A percentile compares a stretch with the other conserved stretches of the same genome.
Evolutionary conservation across 352 stramenopile species (phyloP).

Genomic region (Globisporangium sylvaticum): DNA sequence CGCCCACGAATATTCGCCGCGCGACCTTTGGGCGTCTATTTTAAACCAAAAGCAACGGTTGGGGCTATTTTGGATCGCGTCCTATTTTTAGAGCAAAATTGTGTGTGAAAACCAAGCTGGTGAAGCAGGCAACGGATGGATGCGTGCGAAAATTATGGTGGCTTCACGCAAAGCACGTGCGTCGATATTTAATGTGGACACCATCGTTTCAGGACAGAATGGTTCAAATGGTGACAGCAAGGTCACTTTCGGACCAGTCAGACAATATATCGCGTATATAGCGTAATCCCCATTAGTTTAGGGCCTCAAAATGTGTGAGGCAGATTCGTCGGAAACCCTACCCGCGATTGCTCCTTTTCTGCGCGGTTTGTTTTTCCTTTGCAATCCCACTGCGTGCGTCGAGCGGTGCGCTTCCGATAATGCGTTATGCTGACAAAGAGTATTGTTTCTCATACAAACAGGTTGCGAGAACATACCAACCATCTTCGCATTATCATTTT

Average conservation of each 20-base stretch:
- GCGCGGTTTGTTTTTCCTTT: background rate
- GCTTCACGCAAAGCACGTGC: background rate
- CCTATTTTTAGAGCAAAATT: background rate
- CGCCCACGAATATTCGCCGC: too few species aligned
- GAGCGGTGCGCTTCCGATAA: background rate
- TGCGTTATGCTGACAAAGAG: background rate
- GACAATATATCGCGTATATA: too few species aligned
- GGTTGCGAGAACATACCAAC: background rate
- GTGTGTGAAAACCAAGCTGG: too few species aligned
- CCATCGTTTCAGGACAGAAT: too few species aligned
- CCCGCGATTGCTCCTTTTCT: background rate
- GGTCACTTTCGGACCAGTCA: too few species aligned
- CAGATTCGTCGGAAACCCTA: background rate
- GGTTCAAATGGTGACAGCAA: too few species aligned
- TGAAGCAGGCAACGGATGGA: too few species aligned
- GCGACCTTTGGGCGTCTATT: background rate
- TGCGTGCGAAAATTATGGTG: too few species aligned
- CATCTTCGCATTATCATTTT: background rate
- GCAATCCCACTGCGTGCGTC: slow-evolving; percentile 1
- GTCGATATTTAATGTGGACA: too few species aligned
- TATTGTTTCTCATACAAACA: background rate
- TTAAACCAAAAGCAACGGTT: background rate
- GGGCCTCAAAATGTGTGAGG: too few species aligned
- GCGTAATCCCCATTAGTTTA: too few species aligned
- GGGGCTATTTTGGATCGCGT: background rate